Evolutionary conservation across 768 basidiomycete species (phyloP).

Genomic region (Boletus bicolor): DNA sequence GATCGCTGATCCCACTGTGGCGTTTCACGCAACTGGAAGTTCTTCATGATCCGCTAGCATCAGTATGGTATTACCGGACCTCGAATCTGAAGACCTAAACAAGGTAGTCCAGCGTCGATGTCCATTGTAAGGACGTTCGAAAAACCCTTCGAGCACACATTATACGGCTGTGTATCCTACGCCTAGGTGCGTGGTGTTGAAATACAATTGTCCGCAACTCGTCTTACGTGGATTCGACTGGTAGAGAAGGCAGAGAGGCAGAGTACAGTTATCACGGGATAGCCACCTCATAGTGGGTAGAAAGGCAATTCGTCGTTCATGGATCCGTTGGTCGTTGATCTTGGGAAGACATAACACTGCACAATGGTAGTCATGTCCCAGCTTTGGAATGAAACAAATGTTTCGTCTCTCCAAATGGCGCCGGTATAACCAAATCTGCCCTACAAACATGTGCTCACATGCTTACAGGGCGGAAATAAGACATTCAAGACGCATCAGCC

Average conservation of each 20-base stretch:
- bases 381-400: slow-evolving; percentile 15
- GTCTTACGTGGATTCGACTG: neutral
- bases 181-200: slow-evolving; percentile 1
- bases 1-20: neutral
- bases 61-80: slow-evolving; percentile 4
- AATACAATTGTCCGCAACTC: neutral
- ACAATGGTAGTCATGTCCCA: neutral
- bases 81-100: slow-evolving; percentile 10
- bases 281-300: neutral
- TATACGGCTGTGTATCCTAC: neutral
- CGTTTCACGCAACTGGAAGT: neutral
- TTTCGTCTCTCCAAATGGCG: slow-evolving; percentile 13
- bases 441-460: slow-evolving; percentile 1
- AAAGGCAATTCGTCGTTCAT: neutral
- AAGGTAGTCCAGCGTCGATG: neutral
- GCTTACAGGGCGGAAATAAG: slow-evolving; percentile 9
- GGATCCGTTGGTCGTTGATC: neutral
- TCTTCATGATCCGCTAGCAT: neutral
- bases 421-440: neutral
- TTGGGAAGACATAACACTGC: neutral
- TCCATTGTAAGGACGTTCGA: neutral
- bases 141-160: neutral
- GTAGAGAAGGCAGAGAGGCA: neutral
- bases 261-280: neutral
- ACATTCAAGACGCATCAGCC: neutral